Base-by-base conservation (phyloP, 2,329 filamentous ascomycete species). In the Cladosporium velox region DNA sequence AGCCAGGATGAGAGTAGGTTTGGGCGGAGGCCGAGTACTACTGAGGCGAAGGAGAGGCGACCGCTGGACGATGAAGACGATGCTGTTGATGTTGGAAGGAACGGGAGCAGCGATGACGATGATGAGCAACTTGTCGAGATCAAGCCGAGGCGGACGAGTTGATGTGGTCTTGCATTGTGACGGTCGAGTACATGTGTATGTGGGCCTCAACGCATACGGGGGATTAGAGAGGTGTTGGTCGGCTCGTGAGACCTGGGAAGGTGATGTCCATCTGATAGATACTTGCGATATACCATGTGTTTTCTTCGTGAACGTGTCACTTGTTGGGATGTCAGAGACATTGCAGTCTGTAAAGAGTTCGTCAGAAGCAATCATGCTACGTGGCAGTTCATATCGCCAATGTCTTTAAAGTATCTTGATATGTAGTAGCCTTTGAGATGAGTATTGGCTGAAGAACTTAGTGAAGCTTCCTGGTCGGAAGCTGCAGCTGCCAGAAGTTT, bases 71-170 rank as follows among this genome's bases (percentile, higher is more conserved):
- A 75, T 30, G 75, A 73, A 4, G 72, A 75, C 10, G 72, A 72
- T n/a, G 70, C 70, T 15, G 54, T 34, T 21, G 41, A 52, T 55
- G 68, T 71, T 30, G 70, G 70, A 44, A 69, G 69, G 11, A 69
- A 69, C 54, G 70, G 67, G 47, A 69, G 69, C 59, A 69, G 68
- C 63, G 65, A 61, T 41, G 70, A 70, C 21, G 70, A 75, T 60
- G 74, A 74, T 44, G 72, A 64, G 51, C 35, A 71, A 57, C 61
- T 76, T 65, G 72, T 77, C 21, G 74, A 75, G 72, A 77, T 77
- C 65, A 70, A 70, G 70, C 68, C 71, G 38, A 66, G 72, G 69
- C 67, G 74, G 69, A 73, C 70, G 69, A 76, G 74, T 71, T 38
- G 32, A 55, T 55, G 28, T 15, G 41, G 41, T 8, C 8, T 21